Conservation (phyloP, 2,329 filamentous ascomycete species). For the Diplodia sapinea region DNA sequence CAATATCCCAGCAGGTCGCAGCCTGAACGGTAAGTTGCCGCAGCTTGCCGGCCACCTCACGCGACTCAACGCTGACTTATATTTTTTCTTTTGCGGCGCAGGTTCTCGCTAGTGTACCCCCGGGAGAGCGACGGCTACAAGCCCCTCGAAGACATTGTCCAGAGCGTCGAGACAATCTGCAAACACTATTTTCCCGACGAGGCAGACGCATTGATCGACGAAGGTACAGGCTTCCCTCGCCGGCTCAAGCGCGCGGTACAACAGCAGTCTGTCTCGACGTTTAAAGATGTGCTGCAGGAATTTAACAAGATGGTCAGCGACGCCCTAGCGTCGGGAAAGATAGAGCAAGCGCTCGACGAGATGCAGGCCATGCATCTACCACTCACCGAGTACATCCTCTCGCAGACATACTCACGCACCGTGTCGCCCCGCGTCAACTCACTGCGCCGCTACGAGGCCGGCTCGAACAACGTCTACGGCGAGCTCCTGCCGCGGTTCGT, state of each 20-base stretch:
- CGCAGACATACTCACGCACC: slow-evolving; percentile 88
- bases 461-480: slow-evolving; percentile 92
- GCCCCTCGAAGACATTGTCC: slow-evolving; percentile 66
- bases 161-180: slow-evolving; percentile 64
- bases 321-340: slow-evolving; percentile 68
- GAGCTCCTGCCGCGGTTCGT: slow-evolving; percentile 87
- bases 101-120: slow-evolving; percentile 77
- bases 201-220: slow-evolving; percentile 70
- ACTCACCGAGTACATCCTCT: slow-evolving; percentile 76
- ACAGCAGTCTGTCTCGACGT: slow-evolving; percentile 70
- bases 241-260: slow-evolving; percentile 76
- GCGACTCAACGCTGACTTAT: slow-evolving; percentile 34
- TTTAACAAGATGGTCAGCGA: slow-evolving; percentile 76
- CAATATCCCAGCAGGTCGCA: slow-evolving; percentile 81
- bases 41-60: slow-evolving; percentile 37
- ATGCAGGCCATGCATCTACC: slow-evolving; percentile 71
- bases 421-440: slow-evolving; percentile 88
- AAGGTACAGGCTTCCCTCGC: slow-evolving; percentile 75
- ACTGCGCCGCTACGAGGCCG: slow-evolving; percentile 84
- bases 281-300: slow-evolving; percentile 72
- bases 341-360: slow-evolving; percentile 74
- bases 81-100: slow-evolving; percentile 34
- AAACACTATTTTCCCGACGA: slow-evolving; percentile 78
- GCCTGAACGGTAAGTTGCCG: slow-evolving; percentile 65
- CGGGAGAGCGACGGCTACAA: slow-evolving; percentile 74